Evolutionary conservation across 75 land plant species (phyloP), one percentile per base, ranked within the genome.

Genomic region (Picea glauca): DNA sequence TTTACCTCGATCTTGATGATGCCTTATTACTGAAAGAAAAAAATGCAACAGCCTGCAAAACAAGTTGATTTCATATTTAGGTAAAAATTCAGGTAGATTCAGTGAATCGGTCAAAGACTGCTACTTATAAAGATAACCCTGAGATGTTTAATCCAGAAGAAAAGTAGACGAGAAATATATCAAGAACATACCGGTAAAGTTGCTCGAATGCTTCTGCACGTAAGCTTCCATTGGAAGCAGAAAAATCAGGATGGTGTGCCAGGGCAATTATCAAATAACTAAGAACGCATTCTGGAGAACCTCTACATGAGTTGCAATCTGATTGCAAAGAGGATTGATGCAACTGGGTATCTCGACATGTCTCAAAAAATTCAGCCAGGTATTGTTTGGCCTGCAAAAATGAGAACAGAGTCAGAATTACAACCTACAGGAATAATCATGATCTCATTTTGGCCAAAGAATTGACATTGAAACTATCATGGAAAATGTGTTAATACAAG

Each of bases 171-270:
- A 65, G 17, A 26, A 43, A 7, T 4, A 40, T 5, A 40, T 54
- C 12, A 13, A 13, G 46, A 66, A 43, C 64, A 32, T 86, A 96
- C 99, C 93, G 68, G 80, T 92, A 92, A 58, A 86, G 78, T 38
- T 83, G 83, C 75, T 92, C 93, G 81, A 81, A 92, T 66, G 89
- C 85, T 75, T 85, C 75, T 33, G 81, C 79, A 76, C 87, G 85
- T 61, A 81, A 79, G 76, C 90, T 80, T 63, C 85, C 88, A 58
- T 91, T 89, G 72, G 85, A 38, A 78, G 79, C 50, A 13, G 93
- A 95, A 78, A 81, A 94, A 50, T 86, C 78, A 58, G 91, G 81
- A 82, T 90, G 86, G 81, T 94, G 97, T 50, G 99, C 93, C 81
- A 96, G 87, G 75, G 87, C 83, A 83, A 94, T 94, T 73, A 96